Evolutionary conservation across 176 grass and related monocot species (phyloP).

Genomic region (Bolboschoenus planiculmis): DNA sequence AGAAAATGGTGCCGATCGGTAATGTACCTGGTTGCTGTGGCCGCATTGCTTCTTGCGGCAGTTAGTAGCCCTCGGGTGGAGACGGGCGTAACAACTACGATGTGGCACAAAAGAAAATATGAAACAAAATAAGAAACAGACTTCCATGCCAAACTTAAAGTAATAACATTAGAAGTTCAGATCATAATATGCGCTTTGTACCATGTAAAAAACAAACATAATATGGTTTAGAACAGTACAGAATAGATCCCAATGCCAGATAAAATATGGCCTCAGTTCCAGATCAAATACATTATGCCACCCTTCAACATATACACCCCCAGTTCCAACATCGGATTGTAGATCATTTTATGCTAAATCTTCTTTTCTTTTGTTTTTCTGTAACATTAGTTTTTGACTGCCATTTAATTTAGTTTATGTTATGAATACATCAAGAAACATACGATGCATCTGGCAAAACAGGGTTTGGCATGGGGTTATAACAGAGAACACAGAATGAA

Average conservation of each 20-base stretch:
- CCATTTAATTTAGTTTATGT: neutral
- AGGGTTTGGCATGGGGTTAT: neutral
- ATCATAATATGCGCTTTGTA: neutral
- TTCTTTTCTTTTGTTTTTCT: neutral
- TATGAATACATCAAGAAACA: neutral
- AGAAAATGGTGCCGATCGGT: neutral
- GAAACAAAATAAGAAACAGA: neutral
- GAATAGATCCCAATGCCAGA: neutral
- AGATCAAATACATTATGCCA: too few species aligned
- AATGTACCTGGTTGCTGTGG: neutral
- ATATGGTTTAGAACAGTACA: neutral
- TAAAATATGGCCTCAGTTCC: neutral
- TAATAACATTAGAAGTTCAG: neutral
- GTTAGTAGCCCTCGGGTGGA: neutral
- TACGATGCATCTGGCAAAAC: neutral
- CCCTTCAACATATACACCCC: too few species aligned
- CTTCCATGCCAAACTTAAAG: neutral
- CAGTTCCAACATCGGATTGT: neutral
- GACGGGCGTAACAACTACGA: constrained; percentile 8
- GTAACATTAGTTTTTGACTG: neutral
- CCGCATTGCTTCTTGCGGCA: constrained; percentile 27
- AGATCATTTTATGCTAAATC: neutral
- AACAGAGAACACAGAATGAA: neutral
- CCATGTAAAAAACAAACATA: neutral
- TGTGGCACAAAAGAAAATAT: neutral